Base-by-base conservation (phyloP, 73 alveolate species). In the Uronychia binucleata region DNA sequence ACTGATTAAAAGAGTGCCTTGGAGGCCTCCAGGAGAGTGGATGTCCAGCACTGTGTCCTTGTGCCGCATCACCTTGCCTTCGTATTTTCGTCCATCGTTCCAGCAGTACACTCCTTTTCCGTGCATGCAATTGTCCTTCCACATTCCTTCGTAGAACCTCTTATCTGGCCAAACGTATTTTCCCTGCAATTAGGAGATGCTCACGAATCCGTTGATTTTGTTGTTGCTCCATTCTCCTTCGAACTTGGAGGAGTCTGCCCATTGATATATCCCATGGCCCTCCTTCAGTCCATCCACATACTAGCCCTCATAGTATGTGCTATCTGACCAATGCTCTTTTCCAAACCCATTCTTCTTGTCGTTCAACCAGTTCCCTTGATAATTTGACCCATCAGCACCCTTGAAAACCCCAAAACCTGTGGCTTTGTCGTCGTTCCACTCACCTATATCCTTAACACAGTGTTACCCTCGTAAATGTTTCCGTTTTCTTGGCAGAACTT, bases 41-140 rank as follows among this genome's bases (percentile, higher is more conserved):
- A n/a, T n/a, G n/a, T n/a, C n/a, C n/a, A n/a, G n/a, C n/a, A n/a
- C n/a, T n/a, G n/a, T n/a, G n/a, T n/a, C n/a, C n/a, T n/a, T n/a
- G n/a, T n/a, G n/a, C n/a, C n/a, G n/a, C n/a, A n/a, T n/a, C n/a
- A n/a, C n/a, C n/a, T n/a, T n/a, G n/a, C 77, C 86, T 46, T 74
- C 86, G 34, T 79, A 79, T 31, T 79, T 57, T 1, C 75, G 30
- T 25, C 80, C 86, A 46, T 84, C 90, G 14, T 34, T 74, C 33
- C 60, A 28, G 29, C 74, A 0, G 67, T 27, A 60, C 33, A 84
- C 86, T 19, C 93, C 95, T 74, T 78, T 75, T 26, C 95, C 95
- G 79, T 90, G 67, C 75, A 90, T 76, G 31, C 74, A 13, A 79
- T 85, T 74, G 78, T 83, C 76, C 29, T 25, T 33, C 86, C 86